A percentile compares a stretch with the other conserved stretches of the same genome.
Conservation (phyloP, 140 eudicot species). For the Oenanthe javanica region DNA sequence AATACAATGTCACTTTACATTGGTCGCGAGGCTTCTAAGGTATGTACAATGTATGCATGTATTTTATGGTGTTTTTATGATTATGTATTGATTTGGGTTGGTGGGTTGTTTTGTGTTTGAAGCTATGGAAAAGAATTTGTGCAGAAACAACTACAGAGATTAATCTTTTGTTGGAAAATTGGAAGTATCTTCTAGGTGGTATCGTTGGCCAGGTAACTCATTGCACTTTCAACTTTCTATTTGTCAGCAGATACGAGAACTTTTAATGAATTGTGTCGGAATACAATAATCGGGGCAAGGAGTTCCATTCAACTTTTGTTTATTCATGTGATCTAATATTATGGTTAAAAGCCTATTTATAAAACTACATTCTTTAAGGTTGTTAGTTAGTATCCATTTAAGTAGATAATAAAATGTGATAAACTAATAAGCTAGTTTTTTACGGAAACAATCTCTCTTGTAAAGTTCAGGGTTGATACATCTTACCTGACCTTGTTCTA, state of each 20-base stretch:
- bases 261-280: too few species aligned
- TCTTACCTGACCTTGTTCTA: neutral
- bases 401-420: neutral
- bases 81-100: slow-evolving; percentile 17
- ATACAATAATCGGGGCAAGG: too few species aligned
- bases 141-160: slow-evolving; percentile 70
- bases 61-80: neutral
- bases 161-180: slow-evolving; percentile 73
- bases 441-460: neutral
- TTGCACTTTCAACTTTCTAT: neutral
- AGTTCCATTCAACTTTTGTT: too few species aligned
- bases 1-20: slow-evolving; percentile 88
- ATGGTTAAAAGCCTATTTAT: neutral
- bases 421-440: too few species aligned
- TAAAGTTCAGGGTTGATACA: neutral
- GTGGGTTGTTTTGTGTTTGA: slow-evolving; percentile 7
- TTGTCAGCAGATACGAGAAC: too few species aligned
- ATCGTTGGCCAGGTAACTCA: slow-evolving; percentile 65
- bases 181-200: slow-evolving; percentile 96
- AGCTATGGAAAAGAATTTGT: slow-evolving; percentile 94
- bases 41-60: slow-evolving; percentile 7
- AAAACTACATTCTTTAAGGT: neutral
- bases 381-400: neutral
- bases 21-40: slow-evolving; percentile 99
- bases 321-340: neutral